A percentile compares a stretch with the other conserved stretches of the same genome.
Conservation (phyloP, 1,139 yeast species). For the Candida tropicalis region DNA sequence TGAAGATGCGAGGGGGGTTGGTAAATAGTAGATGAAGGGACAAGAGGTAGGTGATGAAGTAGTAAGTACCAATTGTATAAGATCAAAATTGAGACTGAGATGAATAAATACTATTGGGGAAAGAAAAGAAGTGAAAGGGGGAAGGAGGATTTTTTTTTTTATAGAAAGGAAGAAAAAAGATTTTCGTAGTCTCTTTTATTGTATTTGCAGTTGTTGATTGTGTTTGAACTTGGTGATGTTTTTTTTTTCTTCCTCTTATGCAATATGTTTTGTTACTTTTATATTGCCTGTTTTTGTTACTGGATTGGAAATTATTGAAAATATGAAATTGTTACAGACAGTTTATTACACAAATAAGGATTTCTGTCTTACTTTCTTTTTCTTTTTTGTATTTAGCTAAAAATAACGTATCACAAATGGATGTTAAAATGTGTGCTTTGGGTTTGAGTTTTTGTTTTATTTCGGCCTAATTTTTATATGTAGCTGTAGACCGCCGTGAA, state of each 20-base stretch:
- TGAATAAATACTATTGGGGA: not conserved
- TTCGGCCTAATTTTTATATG: too few species aligned
- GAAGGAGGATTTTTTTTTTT: not conserved
- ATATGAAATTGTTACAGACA: conserved; percentile 2
- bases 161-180: not conserved
- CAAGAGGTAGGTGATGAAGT: not conserved
- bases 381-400: not conserved
- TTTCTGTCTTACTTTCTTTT: not conserved
- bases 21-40: not conserved
- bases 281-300: conserved; percentile 2
- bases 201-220: not conserved
- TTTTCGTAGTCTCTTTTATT: not conserved
- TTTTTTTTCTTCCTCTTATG: not conserved
- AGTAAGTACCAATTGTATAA: not conserved
- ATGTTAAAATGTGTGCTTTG: too few species aligned
- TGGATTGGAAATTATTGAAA: not conserved
- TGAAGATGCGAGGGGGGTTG: not conserved
- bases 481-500: too few species aligned
- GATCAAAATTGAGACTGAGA: not conserved
- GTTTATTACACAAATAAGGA: not conserved
- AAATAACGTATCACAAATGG: too few species aligned
- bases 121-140: not conserved
- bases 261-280: conserved; percentile 1
- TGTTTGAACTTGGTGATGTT: not conserved
- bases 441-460: too few species aligned